phyloP scores from a whole-genome alignment of 768 basidiomycete species.

The Leucocoprinus birnbaumii region DNA sequence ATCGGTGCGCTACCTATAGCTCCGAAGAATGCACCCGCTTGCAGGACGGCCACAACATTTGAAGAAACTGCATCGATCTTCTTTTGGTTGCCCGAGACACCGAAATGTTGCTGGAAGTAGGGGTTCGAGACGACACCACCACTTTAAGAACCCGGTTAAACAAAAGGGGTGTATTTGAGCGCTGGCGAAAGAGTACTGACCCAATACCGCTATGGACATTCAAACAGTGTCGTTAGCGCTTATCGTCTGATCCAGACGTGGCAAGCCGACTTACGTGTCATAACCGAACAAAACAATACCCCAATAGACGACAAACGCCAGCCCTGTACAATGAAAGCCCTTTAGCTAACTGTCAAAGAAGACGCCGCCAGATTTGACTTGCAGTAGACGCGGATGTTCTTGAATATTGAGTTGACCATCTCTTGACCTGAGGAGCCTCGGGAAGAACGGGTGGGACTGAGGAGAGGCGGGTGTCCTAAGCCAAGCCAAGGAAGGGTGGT shows the following conservation, averaged over 20 bases:
- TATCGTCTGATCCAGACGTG: background rate
- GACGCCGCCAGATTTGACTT: slow-evolving; percentile 16
- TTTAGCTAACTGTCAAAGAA: background rate
- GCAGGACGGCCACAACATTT: slow-evolving; percentile 85
- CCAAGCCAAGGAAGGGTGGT: background rate
- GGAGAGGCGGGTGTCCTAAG: background rate
- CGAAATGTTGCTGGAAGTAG: slow-evolving; percentile 65
- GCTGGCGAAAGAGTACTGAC: slow-evolving; percentile 10
- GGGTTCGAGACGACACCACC: slow-evolving; percentile 68
- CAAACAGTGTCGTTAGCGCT: slow-evolving; percentile 1
- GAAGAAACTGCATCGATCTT: slow-evolving; percentile 58
- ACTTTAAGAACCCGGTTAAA: slow-evolving; percentile 26
- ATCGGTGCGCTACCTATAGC: slow-evolving; percentile 71
- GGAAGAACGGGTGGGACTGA: background rate
- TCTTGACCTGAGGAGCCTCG: background rate
- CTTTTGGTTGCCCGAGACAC: slow-evolving; percentile 39
- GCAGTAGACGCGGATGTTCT: slow-evolving; percentile 70
- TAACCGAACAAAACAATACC: slow-evolving; percentile 84
- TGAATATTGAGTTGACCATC: slow-evolving; percentile 10
- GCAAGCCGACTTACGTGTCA: slow-evolving; percentile 52
- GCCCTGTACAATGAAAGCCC: slow-evolving; percentile 41
- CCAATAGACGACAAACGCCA: slow-evolving; percentile 75
- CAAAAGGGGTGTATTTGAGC: background rate
- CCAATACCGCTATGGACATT: slow-evolving; percentile 26
- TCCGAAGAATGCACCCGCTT: slow-evolving; percentile 88